Percentiles rank a stretch among this genome's conserved stretches.
Conservation (phyloP, 1,284 basidiomycete species). For the Phlebopus sp. region DNA sequence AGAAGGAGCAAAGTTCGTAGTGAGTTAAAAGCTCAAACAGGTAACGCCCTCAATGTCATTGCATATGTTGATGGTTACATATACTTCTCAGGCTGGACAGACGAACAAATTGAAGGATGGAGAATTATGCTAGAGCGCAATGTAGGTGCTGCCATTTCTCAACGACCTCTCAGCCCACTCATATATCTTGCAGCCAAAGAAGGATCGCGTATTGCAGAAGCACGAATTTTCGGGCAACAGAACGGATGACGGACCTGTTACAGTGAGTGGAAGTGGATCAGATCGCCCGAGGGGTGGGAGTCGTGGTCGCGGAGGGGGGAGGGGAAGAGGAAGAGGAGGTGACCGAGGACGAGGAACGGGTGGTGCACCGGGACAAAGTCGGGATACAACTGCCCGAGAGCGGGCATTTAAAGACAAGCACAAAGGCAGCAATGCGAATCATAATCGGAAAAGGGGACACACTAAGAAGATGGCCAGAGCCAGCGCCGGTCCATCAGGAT, state of each 20-base stretch:
- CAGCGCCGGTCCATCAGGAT: conserved; percentile 35
- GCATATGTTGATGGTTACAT: not conserved
- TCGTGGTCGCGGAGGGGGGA: conserved; percentile 26
- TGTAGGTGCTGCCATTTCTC: conserved; percentile 44
- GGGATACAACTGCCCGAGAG: conserved; percentile 37
- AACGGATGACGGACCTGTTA: conserved; percentile 13
- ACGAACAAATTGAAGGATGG: conserved; percentile 90
- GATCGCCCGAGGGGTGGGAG: conserved; percentile 19
- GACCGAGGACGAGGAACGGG: conserved; percentile 37
- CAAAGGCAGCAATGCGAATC: conserved; percentile 62
- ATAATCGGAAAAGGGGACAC: conserved; percentile 65
- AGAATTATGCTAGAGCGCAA: conserved; percentile 81
- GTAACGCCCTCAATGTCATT: conserved; percentile 29
- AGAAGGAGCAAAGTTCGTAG: conserved; percentile 62
- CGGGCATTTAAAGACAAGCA: conserved; percentile 69
- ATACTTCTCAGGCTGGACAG: conserved; percentile 51
- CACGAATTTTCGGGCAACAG: conserved; percentile 73
- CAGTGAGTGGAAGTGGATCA: conserved; percentile 15
- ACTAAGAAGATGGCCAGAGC: conserved; percentile 73
- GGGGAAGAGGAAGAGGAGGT: conserved; percentile 38
- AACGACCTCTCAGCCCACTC: conserved; percentile 6
- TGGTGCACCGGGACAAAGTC: conserved; percentile 20
- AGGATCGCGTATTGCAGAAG: conserved; percentile 67
- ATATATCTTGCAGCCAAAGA: conserved; percentile 54
- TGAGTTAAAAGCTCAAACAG: conserved; percentile 65